Base-by-base conservation (phyloP, 805 yeast genomes). In the Ogataea siamensis region DNA sequence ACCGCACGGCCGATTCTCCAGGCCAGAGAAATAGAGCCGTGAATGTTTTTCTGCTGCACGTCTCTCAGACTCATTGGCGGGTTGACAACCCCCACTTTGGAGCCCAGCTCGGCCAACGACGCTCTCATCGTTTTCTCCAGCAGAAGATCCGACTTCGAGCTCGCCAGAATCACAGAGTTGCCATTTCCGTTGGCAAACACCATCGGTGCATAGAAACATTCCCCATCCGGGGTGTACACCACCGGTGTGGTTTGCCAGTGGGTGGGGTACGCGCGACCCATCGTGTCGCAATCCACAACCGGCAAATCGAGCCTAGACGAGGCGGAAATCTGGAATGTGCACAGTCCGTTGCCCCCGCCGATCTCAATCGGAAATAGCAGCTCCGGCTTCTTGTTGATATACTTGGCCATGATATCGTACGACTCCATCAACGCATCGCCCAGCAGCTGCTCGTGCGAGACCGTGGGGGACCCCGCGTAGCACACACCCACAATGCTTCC, bases 191-290 rank as follows among this genome's bases (percentile, higher is more conserved):
- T 57, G 21, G 57, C 48, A 32, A 58, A 50, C 14, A 53, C 53
- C 34, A 47, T 34, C 25, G 58, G 60, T 2, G 51, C 31, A 32
- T 33, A 52, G 33, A 44, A 42, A 28, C 48, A 28, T 25, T 40
- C 27, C 14, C 39, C 41, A 5, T 43, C 46, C 5, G 60, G 48
- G 21, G 54, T 57, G 42, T 49, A 60, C 19, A 55, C 55, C 21
- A 46, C 50, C 5, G 74, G 67, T 18, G 54, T 42, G 5, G 65
- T 64, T 48, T 70, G 74, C 57, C 64, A 66, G 24, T 55, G 60
- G 2, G 71, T 67, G 8, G 74, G 73, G 47, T 68, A 66, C 9
- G 75, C 76, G 46, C 76, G 56, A 5, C 76, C 76, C 76, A 70
- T 71, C 32, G 68, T 47, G 43, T 71, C 76, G 30, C 63, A 57